Evolutionary conservation across 2,329 filamentous ascomycete species (phyloP), one percentile per base, ranked within the genome.

Genomic region (Dactylellina parvicollis): DNA sequence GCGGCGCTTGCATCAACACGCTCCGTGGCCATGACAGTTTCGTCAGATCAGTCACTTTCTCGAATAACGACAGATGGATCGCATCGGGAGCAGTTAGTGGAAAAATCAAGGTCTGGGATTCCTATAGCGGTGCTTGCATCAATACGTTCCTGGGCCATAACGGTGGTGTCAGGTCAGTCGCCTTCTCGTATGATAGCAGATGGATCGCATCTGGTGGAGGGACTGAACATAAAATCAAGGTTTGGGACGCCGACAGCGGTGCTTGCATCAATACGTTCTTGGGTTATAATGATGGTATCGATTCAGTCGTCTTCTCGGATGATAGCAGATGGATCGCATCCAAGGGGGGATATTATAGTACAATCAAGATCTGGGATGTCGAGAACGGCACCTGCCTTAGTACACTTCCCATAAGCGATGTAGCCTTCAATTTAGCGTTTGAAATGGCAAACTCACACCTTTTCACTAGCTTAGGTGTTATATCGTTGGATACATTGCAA

Each of bases 101-200:
- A 14, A 67, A 47, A 22, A 28, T 69, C 26, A 52, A 52, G n/a
- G 9, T 60, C 2, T 73, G 50, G 61, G 42, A 75, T 36, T 49
- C n/a, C 22, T 18, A 20, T 7, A 26, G 16, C 34, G 16, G n/a
- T 5, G 30, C 32, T 36, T 38, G 12, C 24, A 20, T 60, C 18
- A 26, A 14, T 9, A 36, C 38, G 36, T n/a, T 42, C 24, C 9
- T 44, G 3, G 7, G n/a, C 20, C n/a, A n/a, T n/a, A 16, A 14
- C 22, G 12, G 2, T 18, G 4, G 16, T n/a, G n/a, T n/a, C 26
- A 10, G 10, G 28, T 18, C 36, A 5, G 50, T 75, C 18, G 40
- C 26, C 9, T 74, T 75, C 44, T 75, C 73, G 30, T 49, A 47
- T 14, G 52, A 75, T 36, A 61, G 61, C n/a, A 26, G 20, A 30